These are phyloP conservation scores for Mycena polygramma DNA, from an alignment of 768 basidiomycete species.

Conservation along the genomic window DNA sequence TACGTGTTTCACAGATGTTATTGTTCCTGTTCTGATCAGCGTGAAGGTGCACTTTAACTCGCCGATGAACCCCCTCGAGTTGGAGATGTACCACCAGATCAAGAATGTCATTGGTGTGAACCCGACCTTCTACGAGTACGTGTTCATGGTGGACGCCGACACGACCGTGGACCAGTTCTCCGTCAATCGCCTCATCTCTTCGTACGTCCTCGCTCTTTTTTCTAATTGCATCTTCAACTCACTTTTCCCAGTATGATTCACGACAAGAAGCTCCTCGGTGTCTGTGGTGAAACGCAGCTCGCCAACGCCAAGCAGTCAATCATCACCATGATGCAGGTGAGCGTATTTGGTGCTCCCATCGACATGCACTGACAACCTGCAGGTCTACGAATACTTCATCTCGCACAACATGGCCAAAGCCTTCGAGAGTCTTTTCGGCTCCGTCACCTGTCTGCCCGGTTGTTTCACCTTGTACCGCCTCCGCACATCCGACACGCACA, in stretches of 20 bases:
- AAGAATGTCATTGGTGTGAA: constrained; percentile 99
- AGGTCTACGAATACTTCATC: constrained; percentile 99
- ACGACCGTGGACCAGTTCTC: constrained; percentile 92
- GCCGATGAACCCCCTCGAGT: constrained; percentile 95
- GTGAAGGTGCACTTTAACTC: constrained; percentile 93
- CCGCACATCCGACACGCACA: constrained; percentile 94
- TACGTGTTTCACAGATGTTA: constrained; percentile 43
- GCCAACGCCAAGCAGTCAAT: constrained; percentile 95
- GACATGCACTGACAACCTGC: constrained; percentile 13
- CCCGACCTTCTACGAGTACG: constrained; percentile 97
- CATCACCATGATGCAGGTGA: constrained; percentile 96
- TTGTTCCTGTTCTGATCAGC: constrained; percentile 20
- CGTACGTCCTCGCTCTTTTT: constrained; percentile 67
- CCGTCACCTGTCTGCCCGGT: constrained; percentile 98
- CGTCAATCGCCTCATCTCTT: constrained; percentile 91
- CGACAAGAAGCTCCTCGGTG: constrained; percentile 93
- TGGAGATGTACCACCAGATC: constrained; percentile 99
- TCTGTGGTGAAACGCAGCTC: constrained; percentile 95
- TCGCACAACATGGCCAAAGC: constrained; percentile 99
- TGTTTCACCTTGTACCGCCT: constrained; percentile 99
- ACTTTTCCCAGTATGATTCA: constrained; percentile 84
- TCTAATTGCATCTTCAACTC: background rate
- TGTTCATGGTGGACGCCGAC: constrained; percentile 95
- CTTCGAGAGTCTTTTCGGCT: constrained; percentile 96
- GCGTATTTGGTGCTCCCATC: constrained; percentile 30